A percentile compares a stretch with the other conserved stretches of the same genome.
Evolutionary conservation across 2,329 filamentous ascomycete species (phyloP).

Genomic region (Pseudogymnoascus sp.): DNA sequence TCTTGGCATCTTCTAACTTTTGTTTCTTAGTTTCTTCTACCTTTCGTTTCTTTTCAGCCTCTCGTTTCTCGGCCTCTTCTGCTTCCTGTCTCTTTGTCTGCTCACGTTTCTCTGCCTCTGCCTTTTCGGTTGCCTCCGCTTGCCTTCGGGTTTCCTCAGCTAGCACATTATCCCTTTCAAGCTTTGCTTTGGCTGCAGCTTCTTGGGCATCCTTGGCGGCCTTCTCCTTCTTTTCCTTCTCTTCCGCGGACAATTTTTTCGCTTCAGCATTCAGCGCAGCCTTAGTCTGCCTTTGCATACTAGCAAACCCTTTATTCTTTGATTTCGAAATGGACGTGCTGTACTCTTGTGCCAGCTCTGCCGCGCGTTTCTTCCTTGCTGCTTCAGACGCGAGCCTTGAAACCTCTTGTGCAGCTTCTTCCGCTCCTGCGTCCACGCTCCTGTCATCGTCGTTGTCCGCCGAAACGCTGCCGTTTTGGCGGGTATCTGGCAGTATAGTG

Average conservation of each 20-base stretch:
- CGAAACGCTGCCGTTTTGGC: not conserved
- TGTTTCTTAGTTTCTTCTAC: not conserved
- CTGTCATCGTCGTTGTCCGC: not conserved
- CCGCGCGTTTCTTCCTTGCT: not conserved
- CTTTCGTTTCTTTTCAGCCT: not conserved
- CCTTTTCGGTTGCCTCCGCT: not conserved
- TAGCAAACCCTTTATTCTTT: not conserved
- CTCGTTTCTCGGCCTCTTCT: not conserved
- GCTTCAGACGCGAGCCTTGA: not conserved
- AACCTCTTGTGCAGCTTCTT: not conserved
- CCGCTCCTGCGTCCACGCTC: not conserved
- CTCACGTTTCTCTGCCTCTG: not conserved
- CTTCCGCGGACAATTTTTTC: not conserved
- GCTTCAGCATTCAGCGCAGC: not conserved
- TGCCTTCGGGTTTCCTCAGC: not conserved
- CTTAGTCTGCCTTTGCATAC: not conserved
- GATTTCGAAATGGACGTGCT: not conserved
- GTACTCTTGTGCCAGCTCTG: not conserved
- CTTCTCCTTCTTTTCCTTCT: not conserved
- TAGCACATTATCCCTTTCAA: not conserved
- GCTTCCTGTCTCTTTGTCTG: not conserved
- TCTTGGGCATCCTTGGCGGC: not conserved
- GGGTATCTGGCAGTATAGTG: not conserved
- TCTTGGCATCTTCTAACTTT: not conserved
- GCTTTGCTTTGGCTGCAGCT: not conserved